Evolutionary conservation across 352 stramenopile genomes (phyloP).

Genomic region (Paralagenidium karlingii): DNA sequence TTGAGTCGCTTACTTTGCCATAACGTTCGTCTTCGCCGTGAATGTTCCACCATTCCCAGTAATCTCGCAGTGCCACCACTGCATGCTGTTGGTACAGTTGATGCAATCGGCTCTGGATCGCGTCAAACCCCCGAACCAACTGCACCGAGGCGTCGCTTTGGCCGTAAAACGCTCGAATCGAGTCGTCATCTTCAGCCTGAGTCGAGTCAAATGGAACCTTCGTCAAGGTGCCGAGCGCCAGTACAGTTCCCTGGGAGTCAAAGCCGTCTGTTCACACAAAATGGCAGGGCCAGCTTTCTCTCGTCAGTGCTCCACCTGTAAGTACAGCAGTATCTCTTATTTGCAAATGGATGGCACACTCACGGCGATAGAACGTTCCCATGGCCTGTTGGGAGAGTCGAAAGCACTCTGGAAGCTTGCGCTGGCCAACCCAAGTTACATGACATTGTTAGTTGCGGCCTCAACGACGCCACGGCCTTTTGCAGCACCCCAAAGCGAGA

Average conservation of each 20-base stretch:
- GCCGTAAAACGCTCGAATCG: constrained; percentile 26
- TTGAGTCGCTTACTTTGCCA: constrained; percentile 29
- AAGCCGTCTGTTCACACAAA: too few species aligned
- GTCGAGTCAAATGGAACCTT: constrained; percentile 23
- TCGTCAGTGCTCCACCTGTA: too few species aligned
- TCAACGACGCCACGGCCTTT: background rate
- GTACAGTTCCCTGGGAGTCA: constrained; percentile 26
- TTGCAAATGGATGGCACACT: background rate
- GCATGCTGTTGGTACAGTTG: constrained; percentile 16
- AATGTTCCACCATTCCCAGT: constrained; percentile 79
- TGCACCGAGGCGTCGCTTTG: constrained; percentile 9
- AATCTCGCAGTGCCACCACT: constrained; percentile 61
- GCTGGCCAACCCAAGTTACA: too few species aligned
- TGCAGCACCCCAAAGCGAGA: too few species aligned
- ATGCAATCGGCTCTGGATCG: constrained; percentile 18
- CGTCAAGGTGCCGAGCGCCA: constrained; percentile 42
- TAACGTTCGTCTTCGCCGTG: constrained; percentile 65
- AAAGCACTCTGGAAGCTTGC: constrained; percentile 31
- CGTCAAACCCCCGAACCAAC: constrained; percentile 40
- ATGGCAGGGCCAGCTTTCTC: too few species aligned
- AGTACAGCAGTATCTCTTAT: background rate
- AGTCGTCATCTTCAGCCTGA: constrained; percentile 12
- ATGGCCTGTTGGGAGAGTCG: constrained; percentile 27
- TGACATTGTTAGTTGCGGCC: background rate
- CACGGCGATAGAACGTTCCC: constrained; percentile 55